Conservation (phyloP, 306 rosid genomes). For the Casuarina glauca region DNA sequence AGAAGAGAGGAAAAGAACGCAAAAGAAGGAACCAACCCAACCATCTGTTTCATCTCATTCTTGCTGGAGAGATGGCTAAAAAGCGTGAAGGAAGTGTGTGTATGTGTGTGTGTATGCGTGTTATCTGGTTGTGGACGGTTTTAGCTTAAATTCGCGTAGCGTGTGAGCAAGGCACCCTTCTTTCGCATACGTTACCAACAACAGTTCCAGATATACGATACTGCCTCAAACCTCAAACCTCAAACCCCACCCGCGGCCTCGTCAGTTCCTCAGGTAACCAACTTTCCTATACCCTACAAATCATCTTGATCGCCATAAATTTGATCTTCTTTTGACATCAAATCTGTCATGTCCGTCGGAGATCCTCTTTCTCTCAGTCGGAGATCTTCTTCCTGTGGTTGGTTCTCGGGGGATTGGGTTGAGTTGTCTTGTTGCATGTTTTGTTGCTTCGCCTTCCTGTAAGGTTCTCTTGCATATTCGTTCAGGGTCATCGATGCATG, state of each 20-base stretch:
- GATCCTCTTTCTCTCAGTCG: neutral
- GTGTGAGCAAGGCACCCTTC: slow-evolving; percentile 54
- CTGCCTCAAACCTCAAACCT: neutral
- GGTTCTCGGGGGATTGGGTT: neutral
- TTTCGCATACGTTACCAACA: slow-evolving; percentile 37
- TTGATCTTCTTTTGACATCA: neutral
- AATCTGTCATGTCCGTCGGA: neutral
- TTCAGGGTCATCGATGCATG: neutral
- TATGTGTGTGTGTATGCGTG: slow-evolving; percentile 28
- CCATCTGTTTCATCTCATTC: slow-evolving; percentile 51
- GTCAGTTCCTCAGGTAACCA: slow-evolving; percentile 26
- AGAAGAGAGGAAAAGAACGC: slow-evolving; percentile 33
- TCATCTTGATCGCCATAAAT: neutral
- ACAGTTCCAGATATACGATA: slow-evolving; percentile 27
- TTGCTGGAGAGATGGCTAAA: slow-evolving; percentile 35
- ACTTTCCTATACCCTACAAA: neutral
- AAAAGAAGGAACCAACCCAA: slow-evolving; percentile 55
- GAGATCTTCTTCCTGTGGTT: neutral
- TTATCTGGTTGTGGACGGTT: slow-evolving; percentile 44
- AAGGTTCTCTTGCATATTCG: neutral
- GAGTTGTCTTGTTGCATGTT: neutral
- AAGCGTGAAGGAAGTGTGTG: slow-evolving; percentile 33
- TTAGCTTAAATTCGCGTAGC: slow-evolving; percentile 53
- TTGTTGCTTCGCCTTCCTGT: neutral
- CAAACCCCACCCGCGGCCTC: slow-evolving; percentile 20